These are phyloP conservation scores for Taphrina sp. DNA, from an alignment of 1,139 yeast genomes.

Conservation along the genomic window DNA sequence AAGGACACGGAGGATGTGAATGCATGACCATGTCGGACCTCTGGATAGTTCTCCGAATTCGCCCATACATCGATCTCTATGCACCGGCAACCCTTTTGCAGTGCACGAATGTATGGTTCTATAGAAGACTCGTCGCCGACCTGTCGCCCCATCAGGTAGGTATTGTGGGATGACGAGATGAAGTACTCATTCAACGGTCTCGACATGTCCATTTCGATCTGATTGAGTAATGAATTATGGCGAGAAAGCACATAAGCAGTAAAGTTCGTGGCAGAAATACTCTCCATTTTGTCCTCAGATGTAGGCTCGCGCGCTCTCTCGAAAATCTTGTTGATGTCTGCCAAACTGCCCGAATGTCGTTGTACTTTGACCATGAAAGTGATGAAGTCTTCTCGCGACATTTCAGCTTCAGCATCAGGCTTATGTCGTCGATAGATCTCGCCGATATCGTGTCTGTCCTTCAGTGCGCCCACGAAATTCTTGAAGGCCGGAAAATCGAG, in stretches of 20 bases:
- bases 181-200: slow-evolving; percentile 80
- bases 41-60: slow-evolving; percentile 65
- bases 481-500: slow-evolving; percentile 72
- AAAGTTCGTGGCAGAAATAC: slow-evolving; percentile 50
- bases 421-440: slow-evolving; percentile 45
- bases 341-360: too few relatives aligned
- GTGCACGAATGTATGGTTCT: slow-evolving; percentile 84
- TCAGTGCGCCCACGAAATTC: slow-evolving; percentile 58
- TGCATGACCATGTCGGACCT: slow-evolving; percentile 85
- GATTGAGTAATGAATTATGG: slow-evolving; percentile 41
- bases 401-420: slow-evolving; percentile 30
- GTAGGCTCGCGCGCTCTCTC: slow-evolving; percentile 16
- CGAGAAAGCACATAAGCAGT: slow-evolving; percentile 55
- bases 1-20: slow-evolving; percentile 73
- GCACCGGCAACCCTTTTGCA: slow-evolving; percentile 90
- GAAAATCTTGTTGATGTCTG: slow-evolving; percentile 2
- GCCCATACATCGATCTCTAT: slow-evolving; percentile 96
- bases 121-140: slow-evolving; percentile 87
- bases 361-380: slow-evolving; percentile 56
- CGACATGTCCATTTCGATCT: slow-evolving; percentile 51
- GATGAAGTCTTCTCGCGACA: slow-evolving; percentile 49
- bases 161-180: slow-evolving; percentile 91
- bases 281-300: slow-evolving; percentile 5
- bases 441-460: slow-evolving; percentile 54
- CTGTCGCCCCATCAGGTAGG: slow-evolving; percentile 84